These are phyloP conservation scores for Senna tora DNA, from an alignment of 306 rosid species.

Conservation along the genomic window DNA sequence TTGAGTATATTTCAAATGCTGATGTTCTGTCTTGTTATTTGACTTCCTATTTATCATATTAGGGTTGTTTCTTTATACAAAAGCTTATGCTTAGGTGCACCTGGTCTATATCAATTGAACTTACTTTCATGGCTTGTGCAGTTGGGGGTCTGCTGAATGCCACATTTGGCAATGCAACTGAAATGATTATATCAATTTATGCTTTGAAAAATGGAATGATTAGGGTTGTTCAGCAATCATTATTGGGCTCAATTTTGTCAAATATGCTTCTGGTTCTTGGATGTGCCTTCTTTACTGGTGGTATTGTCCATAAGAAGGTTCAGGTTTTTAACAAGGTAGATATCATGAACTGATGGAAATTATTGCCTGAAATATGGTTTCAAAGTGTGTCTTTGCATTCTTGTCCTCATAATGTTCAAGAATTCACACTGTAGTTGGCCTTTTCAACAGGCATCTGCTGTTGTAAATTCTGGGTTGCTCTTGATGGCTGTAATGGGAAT, in stretches of 20 bases:
- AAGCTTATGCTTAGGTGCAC: neutral
- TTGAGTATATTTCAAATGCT: neutral
- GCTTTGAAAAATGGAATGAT: conserved; percentile 88
- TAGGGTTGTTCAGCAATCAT: conserved; percentile 93
- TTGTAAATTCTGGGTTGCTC: conserved; percentile 84
- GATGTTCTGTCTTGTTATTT: neutral
- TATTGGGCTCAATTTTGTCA: conserved; percentile 87
- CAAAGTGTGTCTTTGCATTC: neutral
- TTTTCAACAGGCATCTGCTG: conserved; percentile 76
- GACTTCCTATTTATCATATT: neutral
- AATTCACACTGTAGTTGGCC: conserved; percentile 39
- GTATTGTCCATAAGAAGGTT: conserved; percentile 62
- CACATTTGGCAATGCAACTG: conserved; percentile 90
- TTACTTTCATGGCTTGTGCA: conserved; percentile 45
- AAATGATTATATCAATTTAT: conserved; percentile 86
- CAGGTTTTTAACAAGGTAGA: conserved; percentile 79
- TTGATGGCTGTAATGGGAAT: conserved; percentile 97
- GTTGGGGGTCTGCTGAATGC: conserved; percentile 96
- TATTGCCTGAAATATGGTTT: neutral
- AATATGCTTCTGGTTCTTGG: conserved; percentile 96
- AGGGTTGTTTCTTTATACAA: neutral
- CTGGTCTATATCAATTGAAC: neutral
- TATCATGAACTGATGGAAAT: conserved; percentile 11
- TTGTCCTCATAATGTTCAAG: conserved; percentile 3
- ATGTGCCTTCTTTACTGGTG: conserved; percentile 91